These are phyloP conservation scores for Allium cepa DNA, from an alignment of 106 monocot genomes.

Conservation along the genomic window DNA sequence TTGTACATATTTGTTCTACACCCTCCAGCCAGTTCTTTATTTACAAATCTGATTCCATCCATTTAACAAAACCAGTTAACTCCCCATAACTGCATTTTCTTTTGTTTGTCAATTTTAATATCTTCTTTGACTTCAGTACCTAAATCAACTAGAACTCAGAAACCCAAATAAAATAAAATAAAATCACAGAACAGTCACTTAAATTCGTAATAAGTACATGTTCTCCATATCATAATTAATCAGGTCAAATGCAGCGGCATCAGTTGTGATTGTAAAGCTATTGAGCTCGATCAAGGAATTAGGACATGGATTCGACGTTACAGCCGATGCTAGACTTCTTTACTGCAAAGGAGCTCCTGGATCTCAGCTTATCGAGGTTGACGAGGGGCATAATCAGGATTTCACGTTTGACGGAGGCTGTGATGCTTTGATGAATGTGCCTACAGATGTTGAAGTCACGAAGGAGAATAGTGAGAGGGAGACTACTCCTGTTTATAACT, in stretches of 20 bases:
- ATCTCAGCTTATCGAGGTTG: conserved; percentile 33
- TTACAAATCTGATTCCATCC: too few species aligned
- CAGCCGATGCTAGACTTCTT: conserved; percentile 67
- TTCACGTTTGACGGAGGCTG: conserved; percentile 12
- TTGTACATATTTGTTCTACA: too few species aligned
- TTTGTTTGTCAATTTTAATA: too few species aligned
- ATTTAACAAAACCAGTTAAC: too few species aligned
- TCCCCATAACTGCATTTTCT: too few species aligned
- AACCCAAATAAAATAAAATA: too few species aligned
- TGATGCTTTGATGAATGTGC: conserved; percentile 22
- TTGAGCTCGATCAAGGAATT: conserved; percentile 53
- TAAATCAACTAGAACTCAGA: too few species aligned
- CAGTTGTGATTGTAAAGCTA: conserved; percentile 31
- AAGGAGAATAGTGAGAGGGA: conserved; percentile 25
- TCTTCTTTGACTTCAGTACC: too few species aligned
- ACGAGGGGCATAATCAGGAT: conserved; percentile 19
- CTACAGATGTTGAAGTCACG: conserved; percentile 29
- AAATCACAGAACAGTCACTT: too few species aligned
- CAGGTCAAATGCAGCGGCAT: conserved; percentile 2
- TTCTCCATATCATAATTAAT: too few species aligned
- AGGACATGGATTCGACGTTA: conserved; percentile 83
- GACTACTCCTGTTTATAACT: conserved; percentile 36
- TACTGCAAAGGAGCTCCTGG: conserved; percentile 83
- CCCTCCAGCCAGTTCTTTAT: too few species aligned
- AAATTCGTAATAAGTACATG: too few species aligned